Percentiles rank a stretch among this genome's conserved stretches.
phyloP scores from a whole-genome alignment of 345 rosid species.

The Brassica napus region DNA sequence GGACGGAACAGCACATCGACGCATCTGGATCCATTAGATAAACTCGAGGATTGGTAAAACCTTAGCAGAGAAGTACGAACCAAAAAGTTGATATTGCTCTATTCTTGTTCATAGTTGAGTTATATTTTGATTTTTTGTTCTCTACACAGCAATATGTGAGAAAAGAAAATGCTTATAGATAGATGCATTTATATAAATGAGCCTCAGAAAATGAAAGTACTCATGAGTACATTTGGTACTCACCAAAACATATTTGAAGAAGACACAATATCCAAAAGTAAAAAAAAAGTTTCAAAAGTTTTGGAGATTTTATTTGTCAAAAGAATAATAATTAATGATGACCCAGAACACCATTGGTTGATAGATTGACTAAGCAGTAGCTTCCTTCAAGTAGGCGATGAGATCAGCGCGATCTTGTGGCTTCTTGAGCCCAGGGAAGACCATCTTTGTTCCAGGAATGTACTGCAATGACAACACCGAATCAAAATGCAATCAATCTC shows the following conservation, averaged over 20 bases:
- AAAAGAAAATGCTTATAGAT: neutral
- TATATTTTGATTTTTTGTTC: neutral
- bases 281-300: neutral
- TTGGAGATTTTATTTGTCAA: constrained; percentile 38
- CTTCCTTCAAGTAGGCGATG: constrained; percentile 83
- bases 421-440: constrained; percentile 95
- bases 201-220: constrained; percentile 13
- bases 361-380: constrained; percentile 52
- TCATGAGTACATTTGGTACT: constrained; percentile 1
- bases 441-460: constrained; percentile 99
- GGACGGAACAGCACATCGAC: neutral
- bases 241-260: constrained; percentile 21
- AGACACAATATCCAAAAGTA: neutral
- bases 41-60: constrained; percentile 19
- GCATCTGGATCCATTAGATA: neutral
- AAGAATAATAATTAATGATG: constrained; percentile 27
- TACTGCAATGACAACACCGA: constrained; percentile 55
- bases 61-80: neutral
- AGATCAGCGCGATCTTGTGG: constrained; percentile 92
- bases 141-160: neutral
- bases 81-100: neutral
- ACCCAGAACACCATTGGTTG: neutral
- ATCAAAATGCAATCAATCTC: neutral
- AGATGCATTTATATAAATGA: neutral
- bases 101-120: constrained; percentile 19